phyloP scores from a whole-genome alignment of 192 early-diverging fungal species.

The Cetraspora pellucida region DNA sequence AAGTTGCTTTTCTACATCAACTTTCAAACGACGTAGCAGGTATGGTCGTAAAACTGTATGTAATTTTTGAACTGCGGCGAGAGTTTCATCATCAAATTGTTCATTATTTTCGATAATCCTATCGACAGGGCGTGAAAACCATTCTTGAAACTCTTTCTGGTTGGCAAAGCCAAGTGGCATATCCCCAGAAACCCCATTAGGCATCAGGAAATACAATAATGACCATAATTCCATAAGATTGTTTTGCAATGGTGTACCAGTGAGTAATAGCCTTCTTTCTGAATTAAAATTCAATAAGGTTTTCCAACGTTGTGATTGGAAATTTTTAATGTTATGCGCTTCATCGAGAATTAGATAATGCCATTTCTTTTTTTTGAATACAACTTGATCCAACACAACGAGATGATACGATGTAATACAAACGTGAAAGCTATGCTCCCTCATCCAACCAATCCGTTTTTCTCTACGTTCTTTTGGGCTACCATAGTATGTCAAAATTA shows the following conservation, averaged over 20 bases:
- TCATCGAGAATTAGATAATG: constrained; percentile 72
- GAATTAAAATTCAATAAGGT: constrained; percentile 73
- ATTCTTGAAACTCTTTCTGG: constrained; percentile 79
- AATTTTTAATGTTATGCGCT: constrained; percentile 77
- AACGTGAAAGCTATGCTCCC: constrained; percentile 63
- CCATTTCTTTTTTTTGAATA: constrained; percentile 63
- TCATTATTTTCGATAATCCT: constrained; percentile 67
- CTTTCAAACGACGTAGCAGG: constrained; percentile 64
- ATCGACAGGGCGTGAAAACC: constrained; percentile 89
- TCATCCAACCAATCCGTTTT: constrained; percentile 60
- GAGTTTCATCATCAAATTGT: constrained; percentile 54
- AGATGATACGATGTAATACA: constrained; percentile 69
- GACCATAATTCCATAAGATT: constrained; percentile 88
- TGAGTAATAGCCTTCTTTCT: constrained; percentile 69
- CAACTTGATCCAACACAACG: constrained; percentile 57
- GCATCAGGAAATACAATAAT: constrained; percentile 84
- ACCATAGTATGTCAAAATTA: constrained; percentile 79
- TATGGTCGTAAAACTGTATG: constrained; percentile 69
- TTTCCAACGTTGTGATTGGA: constrained; percentile 73
- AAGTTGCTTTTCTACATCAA: constrained; percentile 68
- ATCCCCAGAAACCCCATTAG: constrained; percentile 56
- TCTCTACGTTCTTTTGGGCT: constrained; percentile 65
- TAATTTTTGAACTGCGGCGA: constrained; percentile 57
- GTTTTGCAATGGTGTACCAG: constrained; percentile 90
- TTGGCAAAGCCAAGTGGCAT: constrained; percentile 83